Evolutionary conservation across 2,329 filamentous ascomycete genomes (phyloP).

Genomic region (Aspergillus neoniger): DNA sequence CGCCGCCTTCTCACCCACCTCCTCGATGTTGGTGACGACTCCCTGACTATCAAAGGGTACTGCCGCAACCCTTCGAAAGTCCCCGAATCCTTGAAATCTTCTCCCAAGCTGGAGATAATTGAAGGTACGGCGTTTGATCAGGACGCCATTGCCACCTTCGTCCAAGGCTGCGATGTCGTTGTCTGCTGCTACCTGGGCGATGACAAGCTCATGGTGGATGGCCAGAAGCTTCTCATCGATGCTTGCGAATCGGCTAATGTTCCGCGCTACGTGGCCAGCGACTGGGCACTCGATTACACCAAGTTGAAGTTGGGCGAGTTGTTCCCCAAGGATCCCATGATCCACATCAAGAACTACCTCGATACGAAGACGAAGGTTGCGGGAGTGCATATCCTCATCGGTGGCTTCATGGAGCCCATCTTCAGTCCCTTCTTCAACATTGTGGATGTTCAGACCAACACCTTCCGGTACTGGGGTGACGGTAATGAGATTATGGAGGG

Average conservation of each 20-base stretch:
- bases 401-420: conserved; percentile 37
- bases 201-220: conserved; percentile 43
- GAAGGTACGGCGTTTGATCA: conserved; percentile 30
- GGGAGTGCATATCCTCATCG: conserved; percentile 47
- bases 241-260: conserved; percentile 39
- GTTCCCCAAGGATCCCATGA: conserved; percentile 46
- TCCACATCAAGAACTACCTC: conserved; percentile 42
- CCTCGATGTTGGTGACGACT: conserved; percentile 24
- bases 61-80: conserved; percentile 33
- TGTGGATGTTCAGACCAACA: conserved; percentile 26
- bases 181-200: conserved; percentile 47
- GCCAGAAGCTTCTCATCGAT: conserved; percentile 47
- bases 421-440: conserved; percentile 30
- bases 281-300: conserved; percentile 46
- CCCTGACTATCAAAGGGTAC: conserved; percentile 29
- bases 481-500: conserved; percentile 42
- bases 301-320: conserved; percentile 41
- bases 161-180: conserved; percentile 36
- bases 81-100: conserved; percentile 16
- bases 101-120: conserved; percentile 18
- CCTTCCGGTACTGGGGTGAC: conserved; percentile 39
- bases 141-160: conserved; percentile 29
- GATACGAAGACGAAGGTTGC: conserved; percentile 38
- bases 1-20: conserved; percentile 31
- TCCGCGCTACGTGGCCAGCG: conserved; percentile 44